A percentile compares a stretch with the other conserved stretches of the same genome.
Conservation (phyloP, 805 yeast genomes). For the Maudiozyma barnettii region DNA sequence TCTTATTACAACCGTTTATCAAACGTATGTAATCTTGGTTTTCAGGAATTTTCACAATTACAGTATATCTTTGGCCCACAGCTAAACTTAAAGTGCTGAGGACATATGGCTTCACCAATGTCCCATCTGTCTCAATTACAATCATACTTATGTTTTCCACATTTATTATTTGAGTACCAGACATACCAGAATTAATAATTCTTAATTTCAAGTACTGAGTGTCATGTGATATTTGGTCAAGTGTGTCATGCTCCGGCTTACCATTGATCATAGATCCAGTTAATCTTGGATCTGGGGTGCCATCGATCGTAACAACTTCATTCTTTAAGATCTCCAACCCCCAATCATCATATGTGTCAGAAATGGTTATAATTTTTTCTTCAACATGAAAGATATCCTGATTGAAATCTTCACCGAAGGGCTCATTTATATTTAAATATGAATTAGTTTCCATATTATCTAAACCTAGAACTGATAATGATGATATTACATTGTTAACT, state of each 20-base stretch:
- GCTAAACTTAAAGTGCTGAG: slow-evolving; percentile 44
- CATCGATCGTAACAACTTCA: slow-evolving; percentile 12
- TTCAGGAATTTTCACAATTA: slow-evolving; percentile 41
- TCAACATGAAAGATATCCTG: slow-evolving; percentile 26
- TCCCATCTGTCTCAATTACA: slow-evolving; percentile 53
- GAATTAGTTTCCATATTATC: neutral
- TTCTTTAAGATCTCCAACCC: slow-evolving; percentile 32
- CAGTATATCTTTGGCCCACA: slow-evolving; percentile 72
- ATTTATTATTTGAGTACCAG: slow-evolving; percentile 46
- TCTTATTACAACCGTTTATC: slow-evolving; percentile 44
- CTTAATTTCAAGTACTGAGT: slow-evolving; percentile 39
- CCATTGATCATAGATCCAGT: slow-evolving; percentile 23
- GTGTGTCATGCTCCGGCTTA: slow-evolving; percentile 6
- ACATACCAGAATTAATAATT: slow-evolving; percentile 47
- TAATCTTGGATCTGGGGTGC: slow-evolving; percentile 23
- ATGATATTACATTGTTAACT: slow-evolving; percentile 20
- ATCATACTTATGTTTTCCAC: slow-evolving; percentile 45
- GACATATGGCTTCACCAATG: slow-evolving; percentile 40
- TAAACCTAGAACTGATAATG: neutral
- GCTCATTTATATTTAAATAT: neutral
- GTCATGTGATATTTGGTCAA: slow-evolving; percentile 33
- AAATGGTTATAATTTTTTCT: slow-evolving; percentile 45
- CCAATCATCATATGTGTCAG: slow-evolving; percentile 52
- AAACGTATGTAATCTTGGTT: slow-evolving; percentile 30
- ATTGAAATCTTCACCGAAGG: slow-evolving; percentile 21